Conservation (phyloP, 2,329 filamentous ascomycete genomes). For the Monilinia aucupariae region DNA sequence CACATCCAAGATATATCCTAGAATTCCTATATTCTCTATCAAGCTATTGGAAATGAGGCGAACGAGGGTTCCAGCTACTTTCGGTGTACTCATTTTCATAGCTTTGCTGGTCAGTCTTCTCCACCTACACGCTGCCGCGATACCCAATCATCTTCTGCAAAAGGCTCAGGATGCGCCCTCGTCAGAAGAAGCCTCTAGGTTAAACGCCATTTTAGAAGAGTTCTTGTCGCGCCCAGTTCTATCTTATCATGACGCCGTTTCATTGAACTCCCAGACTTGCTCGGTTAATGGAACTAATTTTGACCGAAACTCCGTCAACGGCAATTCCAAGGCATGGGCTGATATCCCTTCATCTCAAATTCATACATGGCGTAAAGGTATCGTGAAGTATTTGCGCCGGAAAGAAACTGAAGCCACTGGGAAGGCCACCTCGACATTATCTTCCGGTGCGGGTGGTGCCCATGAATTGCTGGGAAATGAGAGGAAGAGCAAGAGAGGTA, state of each 20-base stretch:
- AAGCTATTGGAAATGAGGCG: background rate
- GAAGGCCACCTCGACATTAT: constrained; percentile 7
- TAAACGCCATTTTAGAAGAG: constrained; percentile 4
- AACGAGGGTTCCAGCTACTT: background rate
- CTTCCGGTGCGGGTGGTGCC: background rate
- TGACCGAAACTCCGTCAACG: constrained; percentile 18
- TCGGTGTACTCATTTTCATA: background rate
- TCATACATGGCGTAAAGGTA: constrained; percentile 20
- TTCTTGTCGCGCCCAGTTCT: constrained; percentile 18
- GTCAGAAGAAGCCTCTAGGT: background rate
- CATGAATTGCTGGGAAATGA: background rate
- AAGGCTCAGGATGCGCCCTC: constrained; percentile 1
- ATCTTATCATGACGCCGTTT: constrained; percentile 21
- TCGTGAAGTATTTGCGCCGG: constrained; percentile 17
- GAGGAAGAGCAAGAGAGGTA: constrained; percentile 19
- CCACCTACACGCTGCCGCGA: background rate
- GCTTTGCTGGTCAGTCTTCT: constrained; percentile 5
- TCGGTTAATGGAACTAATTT: constrained; percentile 22
- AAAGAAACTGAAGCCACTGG: constrained; percentile 5
- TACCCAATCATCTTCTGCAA: constrained; percentile 7
- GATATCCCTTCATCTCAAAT: constrained; percentile 21
- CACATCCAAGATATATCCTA: too few species aligned
- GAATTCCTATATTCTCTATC: too few species aligned
- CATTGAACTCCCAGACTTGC: constrained; percentile 18
- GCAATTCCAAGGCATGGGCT: constrained; percentile 19